Evolutionary conservation across 2,329 filamentous ascomycete genomes (phyloP), one percentile per base, ranked within the genome.

Genomic region (Ophiostoma australiae): DNA sequence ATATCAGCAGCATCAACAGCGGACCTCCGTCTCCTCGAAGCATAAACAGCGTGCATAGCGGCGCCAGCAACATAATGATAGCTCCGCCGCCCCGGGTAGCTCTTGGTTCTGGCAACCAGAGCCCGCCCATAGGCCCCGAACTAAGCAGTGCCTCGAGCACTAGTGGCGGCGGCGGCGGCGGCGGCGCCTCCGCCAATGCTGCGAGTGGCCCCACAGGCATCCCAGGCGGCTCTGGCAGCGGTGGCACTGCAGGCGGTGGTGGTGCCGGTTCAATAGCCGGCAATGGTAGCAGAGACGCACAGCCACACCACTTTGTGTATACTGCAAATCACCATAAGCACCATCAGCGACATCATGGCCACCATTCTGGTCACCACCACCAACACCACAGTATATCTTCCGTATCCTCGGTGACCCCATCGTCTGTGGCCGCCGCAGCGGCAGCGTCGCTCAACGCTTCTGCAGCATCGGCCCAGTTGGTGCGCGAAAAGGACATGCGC

Each of bases 401-500:
- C 41, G 58, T 41, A 7, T 66, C 63, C 15, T 66, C 63, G 15
- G 61, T 65, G 15, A 44, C 44, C 1, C 66, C 75, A 37, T 70
- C 72, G 17, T 65, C 70, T 1, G 37, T 73, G 31, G 63, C 74
- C 1, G 71, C 72, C 3, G 68, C 75, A 20, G 72, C 75, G 5
- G 68, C 74, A 3, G 67, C 69, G 35, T 68, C 77, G 15, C 58
- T 63, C 2, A 33, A 63, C 23, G 58, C 58, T 11, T 33, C 58
- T 23, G 75, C 78, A 1, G 75, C 77, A 31, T 68, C 73, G 52
- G 68, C 76, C 11, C 76, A 80, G 27, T 75, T 82, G 27, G 78
- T 76, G 52, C 75, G 79, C 70, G 83, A 84, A 44, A 84, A 84
- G 75, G 85, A 88, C 76, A 79, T 82, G 70, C 82, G 81, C 73